Evolutionary conservation across 306 rosid species (phyloP), one percentile per base, ranked within the genome.

Genomic region (Coriaria nepalensis): DNA sequence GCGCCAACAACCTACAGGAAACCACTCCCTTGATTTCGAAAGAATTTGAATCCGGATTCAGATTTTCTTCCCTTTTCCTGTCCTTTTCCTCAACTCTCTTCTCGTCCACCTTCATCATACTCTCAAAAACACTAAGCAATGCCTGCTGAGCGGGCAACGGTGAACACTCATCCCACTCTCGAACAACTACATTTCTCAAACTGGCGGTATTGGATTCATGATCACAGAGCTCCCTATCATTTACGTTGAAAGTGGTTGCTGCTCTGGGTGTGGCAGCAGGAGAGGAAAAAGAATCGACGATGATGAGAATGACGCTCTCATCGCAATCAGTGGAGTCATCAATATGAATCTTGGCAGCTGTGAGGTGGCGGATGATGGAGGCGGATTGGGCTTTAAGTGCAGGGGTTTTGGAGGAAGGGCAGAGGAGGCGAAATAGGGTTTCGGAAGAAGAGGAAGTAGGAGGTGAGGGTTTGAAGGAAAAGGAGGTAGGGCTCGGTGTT

Each of bases 1-100:
- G 79, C 12, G 80, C 88, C 57, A 86, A 34, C 67, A 86, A 63
- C 65, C 76, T 63, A 68, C 81, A 82, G 29, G 62, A 60, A n/a
- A 64, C 43, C 10, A 15, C 57, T 41, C 60, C 69, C 13, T 44
- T 66, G 34, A 11, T 37, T 0, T 57, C 78, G 0, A 65, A 66
- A 7, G 34, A 13, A 33, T 46, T 38, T 36, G 47, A 5, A 37
- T n/a, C 64, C 8, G 61, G 35, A 32, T 49, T 44, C 4, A 32
- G 37, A 53, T 32, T n/a, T 7, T 56, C 51, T 41, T 20, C 33
- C 51, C 38, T 53, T 3, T 20, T 20, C 29, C 4, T 44, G 10
- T 45, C 51, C 51, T 47, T 53, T 5, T 65, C 49, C 7, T 50
- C 51, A 9, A 12, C 42, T 29, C 52, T 47, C 1, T 60, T 64